phyloP scores from a whole-genome alignment of 305 asterid genomes.

The Rubia balearica region DNA sequence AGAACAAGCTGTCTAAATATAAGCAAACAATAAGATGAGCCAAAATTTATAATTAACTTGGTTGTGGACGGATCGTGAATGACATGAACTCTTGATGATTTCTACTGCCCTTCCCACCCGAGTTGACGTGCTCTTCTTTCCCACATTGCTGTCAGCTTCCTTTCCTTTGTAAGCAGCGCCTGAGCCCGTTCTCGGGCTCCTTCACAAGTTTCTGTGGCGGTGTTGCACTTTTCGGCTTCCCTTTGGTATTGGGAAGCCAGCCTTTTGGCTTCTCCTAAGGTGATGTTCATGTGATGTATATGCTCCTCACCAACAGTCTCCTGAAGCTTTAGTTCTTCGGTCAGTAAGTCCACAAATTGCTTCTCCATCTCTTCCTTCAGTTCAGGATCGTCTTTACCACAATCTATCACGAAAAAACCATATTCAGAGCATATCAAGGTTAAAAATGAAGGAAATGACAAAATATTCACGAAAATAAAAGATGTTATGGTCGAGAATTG shows the following conservation, averaged over 20 bases:
- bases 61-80: neutral
- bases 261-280: conserved; percentile 69
- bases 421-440: neutral
- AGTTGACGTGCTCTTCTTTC: conserved; percentile 68
- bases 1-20: neutral
- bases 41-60: neutral
- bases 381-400: conserved; percentile 89
- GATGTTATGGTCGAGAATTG: no score
- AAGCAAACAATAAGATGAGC: neutral
- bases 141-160: conserved; percentile 62
- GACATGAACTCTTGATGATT: neutral
- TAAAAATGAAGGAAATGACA: neutral
- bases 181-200: conserved; percentile 68
- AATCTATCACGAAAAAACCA: conserved; percentile 34
- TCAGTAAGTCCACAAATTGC: conserved; percentile 59
- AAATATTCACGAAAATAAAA: no score
- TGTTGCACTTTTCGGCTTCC: conserved; percentile 93
- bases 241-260: conserved; percentile 67
- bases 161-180: conserved; percentile 52
- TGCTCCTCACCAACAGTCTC: conserved; percentile 59
- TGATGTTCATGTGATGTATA: conserved; percentile 64
- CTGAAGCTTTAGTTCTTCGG: conserved; percentile 74
- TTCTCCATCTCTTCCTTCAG: conserved; percentile 92
- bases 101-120: conserved; percentile 69
- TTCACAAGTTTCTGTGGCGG: conserved; percentile 89